phyloP scores from a whole-genome alignment of 2,329 filamentous ascomycete genomes.

The Exophiala alcalophila region DNA sequence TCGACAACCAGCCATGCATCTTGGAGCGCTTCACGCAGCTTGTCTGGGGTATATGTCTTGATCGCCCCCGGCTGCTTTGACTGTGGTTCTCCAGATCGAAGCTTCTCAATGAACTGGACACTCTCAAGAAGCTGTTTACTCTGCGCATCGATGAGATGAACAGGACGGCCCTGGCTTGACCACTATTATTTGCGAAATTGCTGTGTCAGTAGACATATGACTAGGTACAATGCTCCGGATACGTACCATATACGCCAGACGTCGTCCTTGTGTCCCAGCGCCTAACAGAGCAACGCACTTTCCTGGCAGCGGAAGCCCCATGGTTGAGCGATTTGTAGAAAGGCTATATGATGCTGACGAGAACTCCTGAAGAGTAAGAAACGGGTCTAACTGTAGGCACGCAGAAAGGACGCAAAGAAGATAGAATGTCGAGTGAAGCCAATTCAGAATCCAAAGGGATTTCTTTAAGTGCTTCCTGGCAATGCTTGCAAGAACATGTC shows the following conservation, averaged over 20 bases:
- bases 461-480: too few relatives aligned
- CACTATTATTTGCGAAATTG: constrained; percentile 31
- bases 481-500: too few relatives aligned
- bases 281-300: constrained; percentile 33
- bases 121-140: constrained; percentile 33
- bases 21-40: constrained; percentile 26
- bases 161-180: constrained; percentile 36
- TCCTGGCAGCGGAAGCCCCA: constrained; percentile 1
- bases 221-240: background rate
- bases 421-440: too few relatives aligned
- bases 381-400: too few relatives aligned
- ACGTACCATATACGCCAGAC: constrained; percentile 40
- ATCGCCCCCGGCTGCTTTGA: constrained; percentile 29
- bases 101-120: constrained; percentile 32
- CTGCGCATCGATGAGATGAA: constrained; percentile 35
- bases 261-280: constrained; percentile 38
- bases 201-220: background rate
- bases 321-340: too few relatives aligned
- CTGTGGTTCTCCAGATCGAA: constrained; percentile 24
- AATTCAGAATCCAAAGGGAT: too few relatives aligned
- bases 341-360: too few relatives aligned
- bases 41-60: constrained; percentile 26
- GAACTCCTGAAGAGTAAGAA: too few relatives aligned
- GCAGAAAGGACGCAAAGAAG: too few relatives aligned
- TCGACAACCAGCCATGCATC: constrained; percentile 40